Evolutionary conservation across 176 grass and related monocot genomes (phyloP).

Genomic region (Lolium rigidum): DNA sequence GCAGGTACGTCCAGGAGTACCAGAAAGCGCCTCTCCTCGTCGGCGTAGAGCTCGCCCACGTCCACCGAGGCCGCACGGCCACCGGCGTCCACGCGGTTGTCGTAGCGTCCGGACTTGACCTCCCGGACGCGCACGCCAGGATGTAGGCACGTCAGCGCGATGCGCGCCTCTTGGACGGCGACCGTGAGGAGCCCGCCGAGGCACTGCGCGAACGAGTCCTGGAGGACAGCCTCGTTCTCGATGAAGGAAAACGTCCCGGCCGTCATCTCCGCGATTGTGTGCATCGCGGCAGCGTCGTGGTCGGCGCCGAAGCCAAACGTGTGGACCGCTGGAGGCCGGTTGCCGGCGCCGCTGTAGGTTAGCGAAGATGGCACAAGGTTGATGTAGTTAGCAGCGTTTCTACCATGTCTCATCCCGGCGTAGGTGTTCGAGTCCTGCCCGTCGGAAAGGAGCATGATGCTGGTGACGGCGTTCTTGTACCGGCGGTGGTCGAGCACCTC

Average conservation of each 20-base stretch:
- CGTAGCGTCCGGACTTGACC: slow-evolving; percentile 69
- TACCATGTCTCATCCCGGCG: slow-evolving; percentile 21
- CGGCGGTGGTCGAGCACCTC: slow-evolving; percentile 66
- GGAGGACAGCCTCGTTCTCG: slow-evolving; percentile 60
- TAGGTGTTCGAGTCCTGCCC: slow-evolving; percentile 63
- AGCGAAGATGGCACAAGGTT: slow-evolving; percentile 62
- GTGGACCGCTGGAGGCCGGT: slow-evolving; percentile 51
- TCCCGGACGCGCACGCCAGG: slow-evolving; percentile 41
- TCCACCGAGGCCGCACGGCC: slow-evolving; percentile 52
- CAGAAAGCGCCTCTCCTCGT: slow-evolving; percentile 87
- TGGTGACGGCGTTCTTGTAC: slow-evolving; percentile 61
- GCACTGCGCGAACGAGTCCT: slow-evolving; percentile 83
- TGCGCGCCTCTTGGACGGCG: slow-evolving; percentile 60
- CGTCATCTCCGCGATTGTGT: slow-evolving; percentile 63
- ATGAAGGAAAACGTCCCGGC: slow-evolving; percentile 86
- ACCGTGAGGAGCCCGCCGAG: slow-evolving; percentile 71
- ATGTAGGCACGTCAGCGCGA: slow-evolving; percentile 51
- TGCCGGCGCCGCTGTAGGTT: not conserved
- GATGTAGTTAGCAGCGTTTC: slow-evolving; percentile 38
- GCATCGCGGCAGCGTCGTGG: slow-evolving; percentile 81
- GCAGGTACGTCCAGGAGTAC: slow-evolving; percentile 57
- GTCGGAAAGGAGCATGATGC: slow-evolving; percentile 83
- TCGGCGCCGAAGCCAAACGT: slow-evolving; percentile 78
- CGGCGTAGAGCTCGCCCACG: slow-evolving; percentile 79
- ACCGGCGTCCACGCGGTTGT: slow-evolving; percentile 41